Base-by-base conservation (phyloP, 331 rosid species). In the Ulmus americana region DNA sequence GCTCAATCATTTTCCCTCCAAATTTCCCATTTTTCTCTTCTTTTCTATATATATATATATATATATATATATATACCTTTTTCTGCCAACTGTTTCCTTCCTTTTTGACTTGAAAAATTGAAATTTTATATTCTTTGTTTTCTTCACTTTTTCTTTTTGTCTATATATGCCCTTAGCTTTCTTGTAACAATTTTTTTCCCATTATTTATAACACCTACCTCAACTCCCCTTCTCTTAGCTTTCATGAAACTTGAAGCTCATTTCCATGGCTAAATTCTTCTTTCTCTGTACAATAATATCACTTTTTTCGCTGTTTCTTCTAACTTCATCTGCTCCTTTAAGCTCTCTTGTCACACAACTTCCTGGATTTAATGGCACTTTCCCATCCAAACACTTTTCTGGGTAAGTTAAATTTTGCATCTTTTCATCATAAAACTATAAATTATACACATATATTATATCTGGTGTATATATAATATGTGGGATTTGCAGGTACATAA, bases 341-440 rank as follows among this genome's bases (percentile, higher is more conserved):
- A 45, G 11, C 67, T 56, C 81, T 72, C 61, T 75, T 7, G 59
- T 81, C 68, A 74, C 78, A 9, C 63, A 61, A 0, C 80, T 82
- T 58, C 83, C 86, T 12, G 86, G 81, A 15, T 82, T 82, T 65
- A 54, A 53, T 53, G 78, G 69, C 55, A 10, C 22, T 11, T 74
- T 81, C 45, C 76, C 75, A 13, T 78, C 86, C 44, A 69, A 61
- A 50, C 86, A 81, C 65, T 65, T 71, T 59, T 61, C 81, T 5
- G 86, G 86, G 83, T 81, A 62, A 48, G 54, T 9, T 8, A 28
- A 6, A 15, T 13, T 6, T 16, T 16, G 8, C 3, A 15, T 44
- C 10, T 35, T 7, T 53, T 12, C 13, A 18, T 10, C 13, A 6
- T 43, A 51, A 1, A 10, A n/a, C 1, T n/a, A 20, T 2, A 14